These are phyloP conservation scores for Ananas comosus DNA, from an alignment of 176 grass and related monocot genomes.

Conservation along the genomic window DNA sequence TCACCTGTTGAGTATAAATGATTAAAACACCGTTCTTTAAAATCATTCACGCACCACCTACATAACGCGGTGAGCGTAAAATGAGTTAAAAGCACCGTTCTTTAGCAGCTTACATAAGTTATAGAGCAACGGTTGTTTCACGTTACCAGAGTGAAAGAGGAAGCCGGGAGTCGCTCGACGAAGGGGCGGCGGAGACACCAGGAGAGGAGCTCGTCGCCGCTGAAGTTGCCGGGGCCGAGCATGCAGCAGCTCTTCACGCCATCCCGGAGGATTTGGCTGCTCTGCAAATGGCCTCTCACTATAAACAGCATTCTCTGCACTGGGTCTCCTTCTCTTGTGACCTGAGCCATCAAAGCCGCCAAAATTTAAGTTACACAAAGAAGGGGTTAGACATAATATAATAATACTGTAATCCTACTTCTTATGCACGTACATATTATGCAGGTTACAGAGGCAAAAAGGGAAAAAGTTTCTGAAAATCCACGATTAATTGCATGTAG, in stretches of 20 bases:
- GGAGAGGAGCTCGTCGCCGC: slow-evolving; percentile 78
- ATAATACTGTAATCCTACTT: background rate
- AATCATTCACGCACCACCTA: too few relatives aligned
- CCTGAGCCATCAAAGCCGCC: slow-evolving; percentile 1
- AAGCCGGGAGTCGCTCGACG: slow-evolving; percentile 55
- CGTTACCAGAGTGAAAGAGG: slow-evolving; percentile 49
- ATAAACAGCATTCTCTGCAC: slow-evolving; percentile 87
- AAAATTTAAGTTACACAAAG: background rate
- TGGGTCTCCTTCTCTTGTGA: slow-evolving; percentile 65
- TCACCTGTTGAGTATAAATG: background rate
- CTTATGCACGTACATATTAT: background rate
- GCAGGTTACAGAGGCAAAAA: background rate
- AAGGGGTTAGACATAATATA: too few relatives aligned
- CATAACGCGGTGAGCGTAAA: too few relatives aligned
- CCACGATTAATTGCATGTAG: too few relatives aligned
- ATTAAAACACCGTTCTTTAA: too few relatives aligned
- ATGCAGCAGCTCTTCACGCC: slow-evolving; percentile 67
- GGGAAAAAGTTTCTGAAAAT: background rate
- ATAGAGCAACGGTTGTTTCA: too few relatives aligned
- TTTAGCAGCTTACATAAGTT: too few relatives aligned
- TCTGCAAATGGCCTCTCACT: slow-evolving; percentile 72
- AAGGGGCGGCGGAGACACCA: slow-evolving; percentile 86
- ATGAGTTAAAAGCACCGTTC: too few relatives aligned
- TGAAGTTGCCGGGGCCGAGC: slow-evolving; percentile 87
- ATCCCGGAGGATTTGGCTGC: slow-evolving; percentile 62